phyloP scores from a whole-genome alignment of 768 basidiomycete species.

The Lactarius quietus region DNA sequence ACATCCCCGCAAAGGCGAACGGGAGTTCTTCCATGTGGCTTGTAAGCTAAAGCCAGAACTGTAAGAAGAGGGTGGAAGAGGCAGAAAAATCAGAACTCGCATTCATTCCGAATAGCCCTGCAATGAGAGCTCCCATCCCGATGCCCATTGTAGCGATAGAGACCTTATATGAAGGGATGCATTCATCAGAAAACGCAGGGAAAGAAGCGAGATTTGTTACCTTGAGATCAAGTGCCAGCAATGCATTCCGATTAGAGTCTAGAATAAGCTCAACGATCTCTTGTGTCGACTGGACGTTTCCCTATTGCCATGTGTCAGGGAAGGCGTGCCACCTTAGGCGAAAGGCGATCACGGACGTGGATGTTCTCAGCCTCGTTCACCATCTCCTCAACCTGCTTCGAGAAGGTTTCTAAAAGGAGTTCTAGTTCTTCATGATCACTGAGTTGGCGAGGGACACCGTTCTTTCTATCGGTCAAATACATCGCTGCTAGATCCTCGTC shows the following conservation, averaged over 20 bases:
- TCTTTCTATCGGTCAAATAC: constrained; percentile 88
- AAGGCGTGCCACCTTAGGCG: not conserved
- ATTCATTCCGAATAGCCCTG: constrained; percentile 96
- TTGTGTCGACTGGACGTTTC: constrained; percentile 94
- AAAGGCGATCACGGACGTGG: constrained; percentile 46
- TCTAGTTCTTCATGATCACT: constrained; percentile 93
- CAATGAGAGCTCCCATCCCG: constrained; percentile 84
- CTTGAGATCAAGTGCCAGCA: constrained; percentile 89
- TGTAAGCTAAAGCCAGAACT: constrained; percentile 48
- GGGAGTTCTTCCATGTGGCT: constrained; percentile 70
- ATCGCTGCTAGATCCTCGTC: constrained; percentile 94
- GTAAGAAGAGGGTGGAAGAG: constrained; percentile 6
- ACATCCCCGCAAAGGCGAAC: constrained; percentile 70
- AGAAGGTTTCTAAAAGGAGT: constrained; percentile 88
- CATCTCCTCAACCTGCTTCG: constrained; percentile 96
- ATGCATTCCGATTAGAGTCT: constrained; percentile 91
- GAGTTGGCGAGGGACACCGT: constrained; percentile 50
- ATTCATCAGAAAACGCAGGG: not conserved
- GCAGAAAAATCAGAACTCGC: constrained; percentile 44
- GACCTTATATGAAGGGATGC: constrained; percentile 43
- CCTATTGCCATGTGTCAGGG: constrained; percentile 40
- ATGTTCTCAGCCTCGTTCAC: constrained; percentile 90
- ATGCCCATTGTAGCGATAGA: constrained; percentile 95
- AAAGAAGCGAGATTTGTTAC: constrained; percentile 35
- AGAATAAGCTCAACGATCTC: constrained; percentile 97